A percentile compares a stretch with the other conserved stretches of the same genome.
Evolutionary conservation across 208 protist species (phyloP).

Genomic region (Leishmania major): DNA sequence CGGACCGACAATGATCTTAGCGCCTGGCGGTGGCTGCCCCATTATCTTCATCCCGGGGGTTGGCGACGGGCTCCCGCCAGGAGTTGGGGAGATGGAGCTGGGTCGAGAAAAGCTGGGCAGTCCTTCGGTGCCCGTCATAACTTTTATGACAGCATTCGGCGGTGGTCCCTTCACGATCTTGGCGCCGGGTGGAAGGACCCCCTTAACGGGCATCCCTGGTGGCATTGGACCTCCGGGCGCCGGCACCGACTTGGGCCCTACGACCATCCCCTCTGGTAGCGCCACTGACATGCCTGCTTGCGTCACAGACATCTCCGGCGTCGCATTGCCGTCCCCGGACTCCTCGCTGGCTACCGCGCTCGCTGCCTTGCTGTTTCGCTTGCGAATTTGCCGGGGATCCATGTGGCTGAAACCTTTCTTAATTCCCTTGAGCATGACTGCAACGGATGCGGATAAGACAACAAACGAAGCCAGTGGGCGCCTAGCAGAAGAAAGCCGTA

Average conservation of each 20-base stretch:
- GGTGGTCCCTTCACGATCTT: conserved; percentile 57
- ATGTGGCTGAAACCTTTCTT: conserved; percentile 25
- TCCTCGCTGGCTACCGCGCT: background rate
- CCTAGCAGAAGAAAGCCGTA: background rate
- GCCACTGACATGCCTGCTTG: background rate
- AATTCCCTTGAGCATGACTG: conserved; percentile 22
- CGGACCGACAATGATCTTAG: conserved; percentile 2
- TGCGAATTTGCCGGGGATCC: conserved; percentile 20
- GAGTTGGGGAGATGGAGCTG: conserved; percentile 2
- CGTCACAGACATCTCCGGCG: background rate
- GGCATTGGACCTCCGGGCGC: conserved; percentile 5
- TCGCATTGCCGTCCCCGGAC: background rate
- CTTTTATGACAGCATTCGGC: conserved; percentile 34
- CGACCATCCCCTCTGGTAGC: conserved; percentile 2
- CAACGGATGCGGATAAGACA: background rate
- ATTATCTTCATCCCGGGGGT: conserved; percentile 51
- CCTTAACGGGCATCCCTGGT: conserved; percentile 12
- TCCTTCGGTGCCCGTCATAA: conserved; percentile 28
- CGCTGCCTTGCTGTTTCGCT: conserved; percentile 4
- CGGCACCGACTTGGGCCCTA: conserved; percentile 26
- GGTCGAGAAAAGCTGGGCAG: conserved; percentile 1
- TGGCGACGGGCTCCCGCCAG: conserved; percentile 24
- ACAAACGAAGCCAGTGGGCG: background rate
- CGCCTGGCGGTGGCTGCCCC: conserved; percentile 12
- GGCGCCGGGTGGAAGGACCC: conserved; percentile 33